Base-by-base conservation (phyloP, 495 filamentous ascomycete genomes). In the Acidomyces sp. region DNA sequence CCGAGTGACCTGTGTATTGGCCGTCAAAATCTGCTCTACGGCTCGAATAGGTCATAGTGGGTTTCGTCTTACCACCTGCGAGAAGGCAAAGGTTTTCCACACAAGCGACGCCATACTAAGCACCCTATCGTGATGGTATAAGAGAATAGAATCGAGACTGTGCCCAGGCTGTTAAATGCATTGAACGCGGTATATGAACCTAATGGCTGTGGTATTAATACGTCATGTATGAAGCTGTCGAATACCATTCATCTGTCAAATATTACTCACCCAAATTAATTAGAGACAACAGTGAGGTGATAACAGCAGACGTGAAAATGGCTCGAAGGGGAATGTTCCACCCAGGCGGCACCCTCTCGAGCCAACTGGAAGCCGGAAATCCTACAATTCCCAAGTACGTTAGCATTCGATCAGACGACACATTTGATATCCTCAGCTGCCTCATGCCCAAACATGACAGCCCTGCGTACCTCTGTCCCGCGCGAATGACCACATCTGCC, bases 191-290 rank as follows among this genome's bases (percentile, higher is more conserved):
- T 61, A 1, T 60, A 60, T 40, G 1, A 68, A 73, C 13, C 37
- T 29, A 34, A n/a, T n/a, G n/a, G n/a, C n/a, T n/a, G n/a, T n/a
- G n/a, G n/a, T n/a, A n/a, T n/a, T n/a, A n/a, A n/a, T n/a, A n/a
- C n/a, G n/a, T n/a, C n/a, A n/a, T n/a, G n/a, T n/a, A n/a, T n/a
- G n/a, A n/a, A n/a, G n/a, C n/a, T n/a, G n/a, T n/a, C n/a, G n/a
- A n/a, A n/a, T n/a, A n/a, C n/a, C n/a, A n/a, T n/a, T n/a, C n/a
- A n/a, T n/a, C n/a, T n/a, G n/a, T n/a, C n/a, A n/a, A n/a, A n/a
- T n/a, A n/a, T n/a, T n/a, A 42, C 0, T 67, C 72, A 11, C 70
- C 74, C 39, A 79, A 65, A 47, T 74, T 75, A 54, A 80, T 75
- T 19, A 77, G 53, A 0, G 71, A 72, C 1, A 80, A 55, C 22